These are phyloP conservation scores for Sungouiozyma ichnusensis DNA, from an alignment of 805 yeast species.

Conservation along the genomic window DNA sequence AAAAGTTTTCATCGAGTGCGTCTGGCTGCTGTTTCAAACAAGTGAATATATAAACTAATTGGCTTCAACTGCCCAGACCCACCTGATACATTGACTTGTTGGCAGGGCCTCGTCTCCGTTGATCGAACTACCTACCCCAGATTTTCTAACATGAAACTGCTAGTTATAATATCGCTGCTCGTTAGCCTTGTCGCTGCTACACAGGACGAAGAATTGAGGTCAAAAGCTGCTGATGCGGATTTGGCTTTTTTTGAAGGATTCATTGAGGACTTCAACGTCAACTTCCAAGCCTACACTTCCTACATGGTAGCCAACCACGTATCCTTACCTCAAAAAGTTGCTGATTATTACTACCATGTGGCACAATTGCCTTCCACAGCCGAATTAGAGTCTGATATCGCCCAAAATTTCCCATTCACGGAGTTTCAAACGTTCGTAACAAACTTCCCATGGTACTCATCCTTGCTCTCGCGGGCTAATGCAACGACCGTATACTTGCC, in stretches of 20 bases:
- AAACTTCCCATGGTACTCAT: constrained; percentile 25
- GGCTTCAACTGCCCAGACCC: no score
- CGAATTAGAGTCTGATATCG: constrained; percentile 20
- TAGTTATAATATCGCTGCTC: not conserved
- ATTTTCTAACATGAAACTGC: not conserved
- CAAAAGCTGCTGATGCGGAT: constrained; percentile 28
- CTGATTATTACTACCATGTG: constrained; percentile 27
- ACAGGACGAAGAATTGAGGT: constrained; percentile 4
- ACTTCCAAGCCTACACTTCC: constrained; percentile 26
- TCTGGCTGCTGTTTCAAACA: no score
- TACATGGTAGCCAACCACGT: constrained; percentile 27
- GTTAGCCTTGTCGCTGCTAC: not conserved
- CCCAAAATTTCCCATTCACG: constrained; percentile 28
- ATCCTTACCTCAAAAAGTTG: constrained; percentile 28
- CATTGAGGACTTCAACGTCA: constrained; percentile 23
- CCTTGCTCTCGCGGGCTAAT: constrained; percentile 13
- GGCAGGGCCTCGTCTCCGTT: no score
- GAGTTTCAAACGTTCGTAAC: constrained; percentile 30
- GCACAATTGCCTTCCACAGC: constrained; percentile 19
- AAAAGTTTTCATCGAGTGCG: no score
- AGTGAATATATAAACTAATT: no score
- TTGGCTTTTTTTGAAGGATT: constrained; percentile 25
- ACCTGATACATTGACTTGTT: no score
- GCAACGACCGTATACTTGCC: constrained; percentile 20
- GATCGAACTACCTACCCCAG: no score